A percentile compares a stretch with the other conserved stretches of the same genome.
Evolutionary conservation across 73 alveolate species (phyloP).

Genomic region (Symbiodinium pilosum): DNA sequence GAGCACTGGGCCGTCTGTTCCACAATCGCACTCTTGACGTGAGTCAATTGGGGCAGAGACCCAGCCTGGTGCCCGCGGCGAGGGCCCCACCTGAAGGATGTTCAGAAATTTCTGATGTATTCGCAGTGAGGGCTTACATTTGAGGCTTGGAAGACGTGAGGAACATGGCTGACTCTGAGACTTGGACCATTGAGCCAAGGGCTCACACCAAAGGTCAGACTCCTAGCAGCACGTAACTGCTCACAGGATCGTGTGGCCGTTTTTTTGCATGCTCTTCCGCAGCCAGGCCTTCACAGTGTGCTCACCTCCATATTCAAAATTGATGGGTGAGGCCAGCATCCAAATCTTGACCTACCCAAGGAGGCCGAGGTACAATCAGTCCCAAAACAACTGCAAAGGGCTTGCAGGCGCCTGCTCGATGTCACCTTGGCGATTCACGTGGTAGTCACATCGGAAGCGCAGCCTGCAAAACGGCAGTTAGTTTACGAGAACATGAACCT

Average conservation of each 20-base stretch:
- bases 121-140: too few species aligned
- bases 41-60: neutral
- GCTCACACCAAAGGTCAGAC: slow-evolving; percentile 88
- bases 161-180: neutral
- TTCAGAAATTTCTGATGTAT: too few species aligned
- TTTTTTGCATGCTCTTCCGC: neutral
- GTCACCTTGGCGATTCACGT: slow-evolving; percentile 50
- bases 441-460: slow-evolving; percentile 89
- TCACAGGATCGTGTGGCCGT: neutral
- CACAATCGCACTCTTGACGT: neutral
- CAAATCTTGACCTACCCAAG: slow-evolving; percentile 32
- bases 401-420: slow-evolving; percentile 65
- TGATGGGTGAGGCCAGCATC: slow-evolving; percentile 75
- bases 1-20: neutral
- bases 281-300: slow-evolving; percentile 53
- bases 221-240: neutral
- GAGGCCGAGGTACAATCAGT: too few species aligned
- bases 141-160: too few species aligned
- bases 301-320: slow-evolving; percentile 79
- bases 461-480: slow-evolving; percentile 10
- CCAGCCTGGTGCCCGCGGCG: slow-evolving; percentile 16
- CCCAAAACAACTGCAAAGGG: too few species aligned
- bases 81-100: slow-evolving; percentile 50
- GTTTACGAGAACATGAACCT: too few species aligned
- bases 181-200: slow-evolving; percentile 74